Conservation (phyloP, 805 yeast species). For the Pichia gijzeniarum region DNA sequence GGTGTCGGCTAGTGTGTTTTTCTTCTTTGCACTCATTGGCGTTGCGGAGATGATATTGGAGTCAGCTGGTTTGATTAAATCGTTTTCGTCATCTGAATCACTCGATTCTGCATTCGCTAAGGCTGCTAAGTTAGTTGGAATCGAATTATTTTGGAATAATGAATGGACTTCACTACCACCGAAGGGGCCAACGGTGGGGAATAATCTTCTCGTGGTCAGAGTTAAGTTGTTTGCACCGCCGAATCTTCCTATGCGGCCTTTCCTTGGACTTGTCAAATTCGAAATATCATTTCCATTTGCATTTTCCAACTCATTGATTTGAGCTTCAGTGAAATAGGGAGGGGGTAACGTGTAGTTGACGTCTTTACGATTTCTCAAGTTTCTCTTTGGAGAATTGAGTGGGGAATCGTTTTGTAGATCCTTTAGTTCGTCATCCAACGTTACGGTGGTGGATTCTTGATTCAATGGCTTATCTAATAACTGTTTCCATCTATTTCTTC, state of each 20-base stretch:
- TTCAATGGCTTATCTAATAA: slow-evolving; percentile 6
- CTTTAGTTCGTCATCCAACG: slow-evolving; percentile 57
- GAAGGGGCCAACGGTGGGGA: slow-evolving; percentile 95
- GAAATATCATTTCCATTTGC: not conserved
- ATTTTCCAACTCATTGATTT: slow-evolving; percentile 19
- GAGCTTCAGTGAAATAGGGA: slow-evolving; percentile 49
- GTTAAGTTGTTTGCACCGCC: slow-evolving; percentile 24
- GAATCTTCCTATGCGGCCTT: slow-evolving; percentile 20
- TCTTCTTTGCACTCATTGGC: slow-evolving; percentile 29
- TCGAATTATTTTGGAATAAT: slow-evolving; percentile 59
- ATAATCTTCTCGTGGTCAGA: slow-evolving; percentile 54
- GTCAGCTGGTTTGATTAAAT: slow-evolving; percentile 30
- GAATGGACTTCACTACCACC: slow-evolving; percentile 94
- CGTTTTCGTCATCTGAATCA: slow-evolving; percentile 44
- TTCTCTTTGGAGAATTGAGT: slow-evolving; percentile 42
- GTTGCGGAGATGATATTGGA: slow-evolving; percentile 23
- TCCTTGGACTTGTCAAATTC: slow-evolving; percentile 24
- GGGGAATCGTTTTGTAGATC: slow-evolving; percentile 54
- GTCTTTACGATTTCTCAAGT: slow-evolving; percentile 60
- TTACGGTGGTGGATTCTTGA: slow-evolving; percentile 21
- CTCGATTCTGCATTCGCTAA: slow-evolving; percentile 37
- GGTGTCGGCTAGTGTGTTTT: slow-evolving; percentile 70
- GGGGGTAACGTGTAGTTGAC: slow-evolving; percentile 83
- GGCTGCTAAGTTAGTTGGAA: slow-evolving; percentile 38
- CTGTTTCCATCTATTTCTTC: slow-evolving; percentile 8